Evolutionary conservation across 179 eudicot genomes (phyloP).

Genomic region (Silene coronaria): DNA sequence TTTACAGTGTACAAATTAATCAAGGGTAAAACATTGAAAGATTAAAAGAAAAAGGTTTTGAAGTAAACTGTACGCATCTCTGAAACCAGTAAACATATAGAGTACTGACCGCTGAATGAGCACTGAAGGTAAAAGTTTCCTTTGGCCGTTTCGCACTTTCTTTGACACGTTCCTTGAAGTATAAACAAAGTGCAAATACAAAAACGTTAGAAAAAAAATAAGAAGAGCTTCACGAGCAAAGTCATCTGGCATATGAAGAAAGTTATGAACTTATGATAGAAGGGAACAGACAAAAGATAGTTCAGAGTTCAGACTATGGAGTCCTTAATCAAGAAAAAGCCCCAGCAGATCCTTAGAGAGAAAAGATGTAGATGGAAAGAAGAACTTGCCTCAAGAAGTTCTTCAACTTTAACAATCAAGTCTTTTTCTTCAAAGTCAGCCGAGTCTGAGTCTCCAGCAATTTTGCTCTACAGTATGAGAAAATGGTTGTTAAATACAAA

Average conservation of each 20-base stretch:
- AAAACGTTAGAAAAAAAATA: not conserved
- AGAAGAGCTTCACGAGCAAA: not conserved
- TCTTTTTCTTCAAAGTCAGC: constrained; percentile 69
- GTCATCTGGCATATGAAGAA: not conserved
- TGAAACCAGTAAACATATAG: not conserved
- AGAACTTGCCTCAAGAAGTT: constrained; percentile 74
- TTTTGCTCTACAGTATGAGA: constrained; percentile 50
- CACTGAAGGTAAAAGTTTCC: constrained; percentile 50
- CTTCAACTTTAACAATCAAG: constrained; percentile 82
- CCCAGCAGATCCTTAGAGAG: not conserved
- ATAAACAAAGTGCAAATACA: constrained; percentile 16
- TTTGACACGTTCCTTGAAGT: constrained; percentile 49
- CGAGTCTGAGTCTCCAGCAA: constrained; percentile 59
- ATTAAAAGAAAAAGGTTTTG: not conserved
- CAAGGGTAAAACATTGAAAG: not conserved
- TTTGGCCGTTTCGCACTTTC: constrained; percentile 50
- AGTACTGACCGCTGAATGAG: constrained; percentile 55
- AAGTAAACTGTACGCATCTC: constrained; percentile 6
- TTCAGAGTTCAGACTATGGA: not conserved
- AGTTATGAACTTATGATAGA: not conserved
- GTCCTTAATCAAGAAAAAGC: not conserved
- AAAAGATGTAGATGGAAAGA: not conserved
- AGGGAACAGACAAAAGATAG: not conserved
- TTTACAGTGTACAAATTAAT: not conserved
- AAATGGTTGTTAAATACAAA: constrained; percentile 15